Percentiles rank a stretch among this genome's conserved stretches.
Conservation (phyloP, 1,139 yeast genomes). For the Geotrichum fermentans region DNA sequence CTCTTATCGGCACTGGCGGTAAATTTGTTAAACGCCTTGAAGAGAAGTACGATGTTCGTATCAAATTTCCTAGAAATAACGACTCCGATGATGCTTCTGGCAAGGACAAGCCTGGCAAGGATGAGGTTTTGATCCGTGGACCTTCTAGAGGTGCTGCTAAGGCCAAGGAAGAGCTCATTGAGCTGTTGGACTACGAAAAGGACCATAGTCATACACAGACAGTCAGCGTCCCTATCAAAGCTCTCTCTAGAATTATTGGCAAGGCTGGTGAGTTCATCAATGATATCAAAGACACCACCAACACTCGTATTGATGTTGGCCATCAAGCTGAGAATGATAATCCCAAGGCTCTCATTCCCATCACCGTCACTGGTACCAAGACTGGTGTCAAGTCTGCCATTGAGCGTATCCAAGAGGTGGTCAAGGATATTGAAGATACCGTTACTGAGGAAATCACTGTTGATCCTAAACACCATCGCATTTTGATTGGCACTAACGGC, state of each 20-base stretch:
- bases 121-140: constrained; percentile 78
- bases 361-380: constrained; percentile 76
- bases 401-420: constrained; percentile 56
- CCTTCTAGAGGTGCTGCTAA: constrained; percentile 85
- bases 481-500: constrained; percentile 79
- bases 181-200: constrained; percentile 77
- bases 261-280: constrained; percentile 80
- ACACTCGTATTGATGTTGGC: constrained; percentile 67
- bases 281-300: constrained; percentile 75
- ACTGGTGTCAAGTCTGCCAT: constrained; percentile 73
- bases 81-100: constrained; percentile 34
- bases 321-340: constrained; percentile 36
- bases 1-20: constrained; percentile 82
- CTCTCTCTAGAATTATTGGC: constrained; percentile 83
- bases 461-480: constrained; percentile 73
- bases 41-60: constrained; percentile 79
- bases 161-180: constrained; percentile 82
- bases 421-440: constrained; percentile 63
- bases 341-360: constrained; percentile 41
- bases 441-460: constrained; percentile 61
- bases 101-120: constrained; percentile 33
- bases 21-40: constrained; percentile 78
- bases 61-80: constrained; percentile 59
- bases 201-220: constrained; percentile 72
- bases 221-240: constrained; percentile 62